These are phyloP conservation scores for Naematelia encephala DNA, from an alignment of 768 basidiomycete genomes.

Conservation along the genomic window DNA sequence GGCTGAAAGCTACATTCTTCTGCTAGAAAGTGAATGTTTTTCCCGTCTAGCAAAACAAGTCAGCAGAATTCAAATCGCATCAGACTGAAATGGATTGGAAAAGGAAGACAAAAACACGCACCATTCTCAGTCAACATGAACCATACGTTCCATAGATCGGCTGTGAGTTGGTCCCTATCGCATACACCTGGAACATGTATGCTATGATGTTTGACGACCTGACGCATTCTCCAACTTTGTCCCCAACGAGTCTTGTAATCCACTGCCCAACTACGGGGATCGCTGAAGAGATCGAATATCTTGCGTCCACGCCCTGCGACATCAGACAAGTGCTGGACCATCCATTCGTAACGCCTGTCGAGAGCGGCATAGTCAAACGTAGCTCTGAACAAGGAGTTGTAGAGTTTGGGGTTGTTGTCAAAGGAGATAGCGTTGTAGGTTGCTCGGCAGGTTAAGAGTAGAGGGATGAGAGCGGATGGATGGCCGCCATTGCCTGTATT, in stretches of 20 bases:
- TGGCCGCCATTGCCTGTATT: conserved; percentile 7
- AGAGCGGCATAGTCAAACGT: conserved; percentile 46
- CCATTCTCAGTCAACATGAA: conserved; percentile 48
- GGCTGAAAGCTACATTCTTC: conserved; percentile 36
- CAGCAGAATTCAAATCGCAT: neutral
- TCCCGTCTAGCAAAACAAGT: conserved; percentile 27
- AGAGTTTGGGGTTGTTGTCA: conserved; percentile 40
- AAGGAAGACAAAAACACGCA: conserved; percentile 18
- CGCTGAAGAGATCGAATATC: conserved; percentile 33
- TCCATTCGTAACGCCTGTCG: conserved; percentile 39
- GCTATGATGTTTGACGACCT: conserved; percentile 13
- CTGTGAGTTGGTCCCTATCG: conserved; percentile 17
- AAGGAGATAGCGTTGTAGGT: conserved; percentile 33
- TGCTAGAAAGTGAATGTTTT: conserved; percentile 37
- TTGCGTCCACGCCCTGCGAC: conserved; percentile 13
- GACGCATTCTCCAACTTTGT: conserved; percentile 27
- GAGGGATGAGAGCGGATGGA: conserved; percentile 30
- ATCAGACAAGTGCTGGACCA: conserved; percentile 16
- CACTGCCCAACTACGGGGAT: conserved; percentile 37
- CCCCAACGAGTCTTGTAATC: conserved; percentile 44
- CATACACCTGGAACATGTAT: conserved; percentile 21
- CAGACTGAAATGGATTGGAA: no score
- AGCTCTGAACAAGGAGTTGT: conserved; percentile 33
- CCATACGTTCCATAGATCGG: conserved; percentile 47
- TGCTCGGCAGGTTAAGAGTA: conserved; percentile 24